Evolutionary conservation across 1,284 basidiomycete species (phyloP).

Genomic region (Meira nashicola): DNA sequence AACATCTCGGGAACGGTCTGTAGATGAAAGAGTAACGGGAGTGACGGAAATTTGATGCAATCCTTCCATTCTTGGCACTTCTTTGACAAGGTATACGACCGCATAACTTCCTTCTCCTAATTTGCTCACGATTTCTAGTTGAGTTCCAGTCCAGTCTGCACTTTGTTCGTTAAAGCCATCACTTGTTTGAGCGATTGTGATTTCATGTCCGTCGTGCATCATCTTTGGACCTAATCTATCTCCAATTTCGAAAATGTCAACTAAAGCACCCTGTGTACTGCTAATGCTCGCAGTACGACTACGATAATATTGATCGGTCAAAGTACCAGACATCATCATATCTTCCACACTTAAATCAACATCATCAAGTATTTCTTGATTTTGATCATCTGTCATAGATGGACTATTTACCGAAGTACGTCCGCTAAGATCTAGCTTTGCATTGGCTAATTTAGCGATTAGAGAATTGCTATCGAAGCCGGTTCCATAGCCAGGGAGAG

Average conservation of each 20-base stretch:
- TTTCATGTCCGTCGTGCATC: conserved; percentile 42
- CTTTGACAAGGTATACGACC: conserved; percentile 47
- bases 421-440: background rate
- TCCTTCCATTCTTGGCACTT: conserved; percentile 20
- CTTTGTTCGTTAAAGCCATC: conserved; percentile 44
- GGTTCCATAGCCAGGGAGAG: background rate
- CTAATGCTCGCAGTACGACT: conserved; percentile 4
- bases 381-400: background rate
- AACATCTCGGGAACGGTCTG: background rate
- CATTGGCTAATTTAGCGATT: conserved; percentile 1
- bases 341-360: conserved; percentile 35
- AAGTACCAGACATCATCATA: conserved; percentile 26
- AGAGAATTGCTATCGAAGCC: background rate
- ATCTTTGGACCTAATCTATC: conserved; percentile 48
- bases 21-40: background rate
- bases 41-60: background rate
- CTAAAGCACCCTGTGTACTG: conserved; percentile 13
- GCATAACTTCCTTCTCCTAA: conserved; percentile 51
- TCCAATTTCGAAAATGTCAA: conserved; percentile 42
- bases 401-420: too few species aligned
- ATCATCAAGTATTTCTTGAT: conserved; percentile 11
- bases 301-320: conserved; percentile 17
- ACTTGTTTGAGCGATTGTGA: conserved; percentile 42
- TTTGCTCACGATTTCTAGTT: conserved; percentile 44
- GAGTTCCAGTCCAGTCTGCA: conserved; percentile 26